phyloP scores from a whole-genome alignment of 768 basidiomycete genomes.

The Grammothele lineata region DNA sequence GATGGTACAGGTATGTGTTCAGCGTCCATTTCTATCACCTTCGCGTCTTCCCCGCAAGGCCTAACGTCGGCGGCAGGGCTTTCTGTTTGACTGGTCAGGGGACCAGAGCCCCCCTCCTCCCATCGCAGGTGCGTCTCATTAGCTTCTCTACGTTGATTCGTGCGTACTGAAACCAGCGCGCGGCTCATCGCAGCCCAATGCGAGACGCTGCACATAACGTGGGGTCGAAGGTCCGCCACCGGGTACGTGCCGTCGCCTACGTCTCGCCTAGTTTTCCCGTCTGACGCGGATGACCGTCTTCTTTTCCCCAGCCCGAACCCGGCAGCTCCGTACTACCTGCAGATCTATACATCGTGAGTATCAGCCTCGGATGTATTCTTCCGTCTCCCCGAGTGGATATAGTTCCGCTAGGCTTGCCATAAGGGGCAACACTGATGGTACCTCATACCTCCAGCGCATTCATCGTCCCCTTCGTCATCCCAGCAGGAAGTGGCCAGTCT shows the following conservation, averaged over 20 bases:
- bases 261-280: not conserved
- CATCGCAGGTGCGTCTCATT: conserved; percentile 21
- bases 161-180: not conserved
- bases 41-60: not conserved
- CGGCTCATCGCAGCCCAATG: conserved; percentile 27
- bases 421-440: not conserved
- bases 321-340: conserved; percentile 52
- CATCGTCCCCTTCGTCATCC: conserved; percentile 48
- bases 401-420: no score
- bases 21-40: no score
- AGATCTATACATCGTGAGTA: conserved; percentile 58
- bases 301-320: conserved; percentile 44
- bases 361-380: not conserved
- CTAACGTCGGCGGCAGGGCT: conserved; percentile 15
- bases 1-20: conserved; percentile 8
- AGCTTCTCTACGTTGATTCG: no score
- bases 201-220: conserved; percentile 27
- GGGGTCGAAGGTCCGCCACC: conserved; percentile 22
- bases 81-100: conserved; percentile 28
- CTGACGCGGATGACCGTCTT: no score
- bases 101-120: conserved; percentile 29
- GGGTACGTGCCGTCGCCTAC: conserved; percentile 20
- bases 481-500: conserved; percentile 40
- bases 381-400: no score
- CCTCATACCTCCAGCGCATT: conserved; percentile 31